Conservation (phyloP, 306 rosid species). For the Cicer judaicum region DNA sequence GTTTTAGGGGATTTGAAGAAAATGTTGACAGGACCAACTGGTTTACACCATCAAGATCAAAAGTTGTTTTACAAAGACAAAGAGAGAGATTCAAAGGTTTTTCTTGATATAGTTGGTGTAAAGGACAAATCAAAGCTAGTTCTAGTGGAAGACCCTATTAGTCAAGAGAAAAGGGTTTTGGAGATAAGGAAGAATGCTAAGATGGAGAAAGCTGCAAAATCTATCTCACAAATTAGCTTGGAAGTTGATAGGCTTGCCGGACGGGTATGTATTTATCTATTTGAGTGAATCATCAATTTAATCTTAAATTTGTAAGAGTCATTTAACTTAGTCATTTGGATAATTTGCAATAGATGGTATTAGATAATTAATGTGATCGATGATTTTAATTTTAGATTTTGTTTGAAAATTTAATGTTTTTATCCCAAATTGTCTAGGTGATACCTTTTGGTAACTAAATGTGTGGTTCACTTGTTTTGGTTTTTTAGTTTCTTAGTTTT, state of each 20-base stretch:
- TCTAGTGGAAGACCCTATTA: conserved; percentile 80
- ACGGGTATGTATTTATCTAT: conserved; percentile 52
- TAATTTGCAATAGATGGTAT: not conserved
- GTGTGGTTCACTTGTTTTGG: not conserved
- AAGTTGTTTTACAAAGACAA: conserved; percentile 82
- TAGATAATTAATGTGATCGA: not conserved
- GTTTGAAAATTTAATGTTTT: not conserved
- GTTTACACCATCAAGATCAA: conserved; percentile 89
- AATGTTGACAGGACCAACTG: conserved; percentile 83
- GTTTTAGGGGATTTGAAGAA: conserved; percentile 89
- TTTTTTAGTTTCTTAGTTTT: not conserved
- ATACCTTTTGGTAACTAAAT: not conserved
- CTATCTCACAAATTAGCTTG: conserved; percentile 84
- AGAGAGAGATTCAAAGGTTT: conserved; percentile 94
- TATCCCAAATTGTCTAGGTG: not conserved
- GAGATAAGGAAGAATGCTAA: conserved; percentile 85
- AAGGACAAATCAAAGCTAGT: conserved; percentile 85
- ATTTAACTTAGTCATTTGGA: not conserved
- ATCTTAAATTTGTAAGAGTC: not conserved
- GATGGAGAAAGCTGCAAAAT: conserved; percentile 87
- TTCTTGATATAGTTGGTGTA: conserved; percentile 79
- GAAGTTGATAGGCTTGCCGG: conserved; percentile 89
- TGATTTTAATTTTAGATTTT: not conserved
- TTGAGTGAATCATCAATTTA: not conserved
- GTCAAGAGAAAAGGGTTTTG: conserved; percentile 78